Evolutionary conservation across 768 basidiomycete species (phyloP), one percentile per base, ranked within the genome.

Genomic region (Kwoniella sp.): DNA sequence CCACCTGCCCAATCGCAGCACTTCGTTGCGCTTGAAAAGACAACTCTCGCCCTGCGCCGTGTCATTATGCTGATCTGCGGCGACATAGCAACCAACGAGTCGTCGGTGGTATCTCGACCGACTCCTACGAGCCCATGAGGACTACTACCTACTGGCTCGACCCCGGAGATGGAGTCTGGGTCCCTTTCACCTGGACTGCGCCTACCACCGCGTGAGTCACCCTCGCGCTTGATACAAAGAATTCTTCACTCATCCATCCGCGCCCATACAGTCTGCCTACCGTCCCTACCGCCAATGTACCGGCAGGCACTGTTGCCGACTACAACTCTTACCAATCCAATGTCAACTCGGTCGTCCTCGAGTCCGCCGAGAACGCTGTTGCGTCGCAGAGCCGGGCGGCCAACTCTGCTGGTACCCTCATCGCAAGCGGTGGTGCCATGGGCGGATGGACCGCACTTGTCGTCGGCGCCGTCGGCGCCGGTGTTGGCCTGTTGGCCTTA

Each of bases 101-200:
- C 14, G 37, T 50, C 3, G 42, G 44, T 23, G 37, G 31, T 17
- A 37, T 29, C 15, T 23, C 53, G 3, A 48, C 53, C 5, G 44
- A 46, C 22, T 40, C 47, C 12, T 46, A 23, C 27, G 28, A 26
- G 19, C 53, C 53, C 15, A 46, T 55, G 45, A 11, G 42, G 36
- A 49, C 46, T 15, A 53, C 31, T n/a, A 50, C 55, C 47, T 64
- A 68, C 41, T 60, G 58, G 53, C 61, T 63, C 32, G 62, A 63
- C 29, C 47, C 54, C 15, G 56, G 60, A 43, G 48, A 62, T 44
- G 67, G 67, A 29, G 58, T 52, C 17, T 70, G 57, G 57, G 50
- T 51, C 11, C 32, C 23, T n/a, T 62, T 32, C 22, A 61, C 59
- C 22, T 70, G 68, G 68, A 66, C 62, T 14, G 67, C 67, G 8